These are phyloP conservation scores for Penicillium malachiteum DNA, from an alignment of 495 filamentous ascomycete genomes.

Conservation along the genomic window DNA sequence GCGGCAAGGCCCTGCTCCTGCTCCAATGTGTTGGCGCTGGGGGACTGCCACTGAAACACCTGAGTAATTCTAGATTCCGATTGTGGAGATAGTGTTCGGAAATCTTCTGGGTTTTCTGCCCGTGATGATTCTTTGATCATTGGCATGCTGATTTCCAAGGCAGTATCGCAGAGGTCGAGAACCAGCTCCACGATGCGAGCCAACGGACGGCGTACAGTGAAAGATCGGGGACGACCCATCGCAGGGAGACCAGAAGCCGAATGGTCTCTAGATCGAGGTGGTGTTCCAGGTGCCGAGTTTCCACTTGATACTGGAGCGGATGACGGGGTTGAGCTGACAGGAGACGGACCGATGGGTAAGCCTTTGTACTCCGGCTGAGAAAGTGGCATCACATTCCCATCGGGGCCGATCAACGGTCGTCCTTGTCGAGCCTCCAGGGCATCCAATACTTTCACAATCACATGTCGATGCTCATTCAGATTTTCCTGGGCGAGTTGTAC, in stretches of 20 bases:
- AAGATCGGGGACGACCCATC: conserved; percentile 74
- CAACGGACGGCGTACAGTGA: conserved; percentile 84
- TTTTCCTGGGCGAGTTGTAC: conserved; percentile 93
- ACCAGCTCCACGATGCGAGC: conserved; percentile 91
- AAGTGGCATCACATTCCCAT: conserved; percentile 44
- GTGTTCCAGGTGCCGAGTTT: conserved; percentile 68
- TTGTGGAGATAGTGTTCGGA: conserved; percentile 90
- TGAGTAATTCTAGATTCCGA: conserved; percentile 91
- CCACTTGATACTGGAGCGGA: conserved; percentile 62
- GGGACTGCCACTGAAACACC: conserved; percentile 93
- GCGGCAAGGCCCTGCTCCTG: conserved; percentile 90
- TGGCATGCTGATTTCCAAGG: conserved; percentile 90
- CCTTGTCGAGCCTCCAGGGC: conserved; percentile 80
- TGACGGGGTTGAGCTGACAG: conserved; percentile 47
- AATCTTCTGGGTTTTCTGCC: conserved; percentile 62
- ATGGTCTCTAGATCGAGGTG: conserved; percentile 74
- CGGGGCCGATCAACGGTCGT: conserved; percentile 58
- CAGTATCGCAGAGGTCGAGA: conserved; percentile 92
- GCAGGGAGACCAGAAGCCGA: conserved; percentile 72
- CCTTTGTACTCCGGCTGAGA: conserved; percentile 87
- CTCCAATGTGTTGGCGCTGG: conserved; percentile 85
- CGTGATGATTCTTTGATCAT: conserved; percentile 76
- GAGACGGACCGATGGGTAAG: conserved; percentile 74
- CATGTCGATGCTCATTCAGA: conserved; percentile 87
- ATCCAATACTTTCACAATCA: conserved; percentile 95